A percentile compares a stretch with the other conserved stretches of the same genome.
These are phyloP conservation scores for Heterobasidion annosum DNA, from an alignment of 1,284 basidiomycete genomes.

Conservation along the genomic window DNA sequence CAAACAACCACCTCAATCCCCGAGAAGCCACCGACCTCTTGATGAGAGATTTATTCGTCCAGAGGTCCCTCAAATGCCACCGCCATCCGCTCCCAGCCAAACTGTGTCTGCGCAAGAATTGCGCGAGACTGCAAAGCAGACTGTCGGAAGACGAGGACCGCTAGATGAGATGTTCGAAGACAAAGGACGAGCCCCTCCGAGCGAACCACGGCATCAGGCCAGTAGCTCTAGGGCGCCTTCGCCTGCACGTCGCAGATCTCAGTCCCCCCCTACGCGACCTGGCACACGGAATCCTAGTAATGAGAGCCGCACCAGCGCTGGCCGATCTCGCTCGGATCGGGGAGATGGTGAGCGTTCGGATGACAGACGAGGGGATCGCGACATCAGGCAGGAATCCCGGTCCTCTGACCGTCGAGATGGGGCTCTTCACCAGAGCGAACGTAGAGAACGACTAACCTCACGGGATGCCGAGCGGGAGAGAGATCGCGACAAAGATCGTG, in stretches of 20 bases:
- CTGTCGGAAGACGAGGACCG: slow-evolving; percentile 28
- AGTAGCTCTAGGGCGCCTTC: slow-evolving; percentile 42
- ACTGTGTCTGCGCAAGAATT: slow-evolving; percentile 74
- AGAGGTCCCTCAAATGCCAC: slow-evolving; percentile 52
- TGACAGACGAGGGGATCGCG: slow-evolving; percentile 43
- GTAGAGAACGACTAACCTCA: slow-evolving; percentile 18
- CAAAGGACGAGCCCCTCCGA: slow-evolving; percentile 20
- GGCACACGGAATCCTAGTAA: slow-evolving; percentile 62
- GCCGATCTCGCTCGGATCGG: slow-evolving; percentile 45
- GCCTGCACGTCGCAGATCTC: slow-evolving; percentile 42
- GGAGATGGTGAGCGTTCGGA: slow-evolving; percentile 37
- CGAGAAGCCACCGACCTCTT: slow-evolving; percentile 18
- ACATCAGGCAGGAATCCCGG: slow-evolving; percentile 31
- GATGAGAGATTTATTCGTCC: slow-evolving; percentile 19
- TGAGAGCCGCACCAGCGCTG: slow-evolving; percentile 65
- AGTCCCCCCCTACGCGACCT: slow-evolving; percentile 56
- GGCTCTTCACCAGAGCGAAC: slow-evolving; percentile 13
- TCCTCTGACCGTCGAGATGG: slow-evolving; percentile 27
- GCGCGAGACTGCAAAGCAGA: slow-evolving; percentile 66
- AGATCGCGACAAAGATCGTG: slow-evolving; percentile 28
- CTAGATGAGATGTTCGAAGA: slow-evolving; percentile 26
- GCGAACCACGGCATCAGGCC: slow-evolving; percentile 31
- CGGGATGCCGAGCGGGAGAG: slow-evolving; percentile 25
- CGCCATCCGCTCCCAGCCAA: slow-evolving; percentile 71
- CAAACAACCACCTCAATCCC: slow-evolving; percentile 33